phyloP scores from a whole-genome alignment of 768 basidiomycete species.

The Leccinum subgranulosum region DNA sequence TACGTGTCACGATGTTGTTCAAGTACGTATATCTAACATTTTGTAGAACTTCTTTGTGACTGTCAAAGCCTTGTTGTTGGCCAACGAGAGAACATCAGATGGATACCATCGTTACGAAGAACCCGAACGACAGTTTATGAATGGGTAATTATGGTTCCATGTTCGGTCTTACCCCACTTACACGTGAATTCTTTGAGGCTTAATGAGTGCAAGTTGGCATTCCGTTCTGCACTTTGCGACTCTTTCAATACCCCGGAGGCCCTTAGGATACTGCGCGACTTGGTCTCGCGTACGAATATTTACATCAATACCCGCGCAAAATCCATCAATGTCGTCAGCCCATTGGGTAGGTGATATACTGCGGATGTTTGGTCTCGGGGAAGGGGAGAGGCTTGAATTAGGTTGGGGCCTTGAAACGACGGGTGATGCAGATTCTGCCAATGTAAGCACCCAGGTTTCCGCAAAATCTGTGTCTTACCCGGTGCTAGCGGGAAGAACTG shows the following conservation, averaged over 20 bases:
- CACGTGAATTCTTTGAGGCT: conserved; percentile 46
- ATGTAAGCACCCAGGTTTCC: conserved; percentile 39
- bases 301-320: conserved; percentile 74
- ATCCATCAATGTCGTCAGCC: conserved; percentile 57
- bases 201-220: conserved; percentile 67
- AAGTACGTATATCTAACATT: conserved; percentile 1
- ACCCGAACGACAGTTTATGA: conserved; percentile 65
- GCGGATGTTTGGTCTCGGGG: conserved; percentile 76
- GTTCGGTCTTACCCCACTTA: conserved; percentile 10
- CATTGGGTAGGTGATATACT: conserved; percentile 73
- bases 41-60: conserved; percentile 89
- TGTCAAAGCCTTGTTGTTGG: conserved; percentile 73
- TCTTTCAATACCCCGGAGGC: conserved; percentile 95
- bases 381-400: conserved; percentile 61
- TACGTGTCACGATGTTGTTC: conserved; percentile 36
- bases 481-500: conserved; percentile 69
- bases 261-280: conserved; percentile 68
- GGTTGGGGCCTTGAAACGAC: conserved; percentile 81
- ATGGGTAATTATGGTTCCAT: conserved; percentile 43
- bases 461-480: not conserved
- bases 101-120: conserved; percentile 63
- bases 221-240: conserved; percentile 88
- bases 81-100: conserved; percentile 48
- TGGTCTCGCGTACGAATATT: conserved; percentile 82
- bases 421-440: conserved; percentile 33